phyloP scores from a whole-genome alignment of 164 flowering plant species.

The Litsea cubeba region DNA sequence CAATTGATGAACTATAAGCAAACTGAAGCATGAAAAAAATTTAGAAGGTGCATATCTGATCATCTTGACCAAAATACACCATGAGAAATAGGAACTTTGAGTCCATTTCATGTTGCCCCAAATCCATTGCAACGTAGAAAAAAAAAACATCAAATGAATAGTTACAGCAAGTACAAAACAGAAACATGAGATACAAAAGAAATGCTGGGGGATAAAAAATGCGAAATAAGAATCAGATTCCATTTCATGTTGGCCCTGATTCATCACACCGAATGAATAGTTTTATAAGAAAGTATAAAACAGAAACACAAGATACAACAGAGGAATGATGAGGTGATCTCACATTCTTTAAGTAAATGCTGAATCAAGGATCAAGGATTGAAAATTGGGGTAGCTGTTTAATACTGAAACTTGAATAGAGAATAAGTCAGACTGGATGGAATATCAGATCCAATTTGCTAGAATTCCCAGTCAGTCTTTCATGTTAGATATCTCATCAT shows the following conservation, averaged over 20 bases:
- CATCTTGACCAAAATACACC: background rate
- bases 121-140: background rate
- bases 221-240: no score
- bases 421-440: no score
- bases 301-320: background rate
- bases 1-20: conserved; percentile 1
- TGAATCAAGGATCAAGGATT: no score
- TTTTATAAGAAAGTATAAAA: background rate
- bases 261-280: background rate
- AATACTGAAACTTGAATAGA: no score
- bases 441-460: no score
- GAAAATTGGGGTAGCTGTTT: no score
- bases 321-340: no score
- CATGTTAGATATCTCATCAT: no score
- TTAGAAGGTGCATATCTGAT: background rate
- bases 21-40: background rate
- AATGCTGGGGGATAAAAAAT: background rate
- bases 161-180: background rate
- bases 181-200: background rate
- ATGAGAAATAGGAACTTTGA: background rate
- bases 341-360: no score
- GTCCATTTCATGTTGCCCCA: background rate
- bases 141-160: no score
- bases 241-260: no score
- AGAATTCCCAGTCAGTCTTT: no score